Base-by-base conservation (phyloP, 2,329 filamentous ascomycete species). In the Botryotinia convoluta region DNA sequence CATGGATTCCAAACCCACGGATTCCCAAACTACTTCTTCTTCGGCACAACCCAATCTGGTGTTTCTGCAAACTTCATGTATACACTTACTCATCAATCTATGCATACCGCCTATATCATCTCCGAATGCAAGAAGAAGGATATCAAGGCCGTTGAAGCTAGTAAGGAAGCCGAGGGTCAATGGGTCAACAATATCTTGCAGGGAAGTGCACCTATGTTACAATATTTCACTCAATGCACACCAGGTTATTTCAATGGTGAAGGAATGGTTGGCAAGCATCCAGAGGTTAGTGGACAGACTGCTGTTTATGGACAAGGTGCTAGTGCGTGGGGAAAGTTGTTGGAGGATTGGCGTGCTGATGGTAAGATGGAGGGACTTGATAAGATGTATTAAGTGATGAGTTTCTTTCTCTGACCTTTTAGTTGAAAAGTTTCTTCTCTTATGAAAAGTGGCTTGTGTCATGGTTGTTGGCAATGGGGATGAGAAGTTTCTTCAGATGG, bases 51-150 rank as follows among this genome's bases (percentile, higher is more conserved):
- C 1, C 71, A 72, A 62, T 45, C 71, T 0, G 71, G 71, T 6
- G 71, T 72, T 9, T 72, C 71, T 3, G 57, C 65, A 35, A 72
- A 72, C 35, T 72, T 72, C 20, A 72, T 72, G 71, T 69, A 69
- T 26, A 72, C 71, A 7, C 32, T 72, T 14, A 69, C 65, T 1
- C 42, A 61, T 3, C 54, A 60, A 16, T 48, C 64, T 4, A 45
- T n/a, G 39, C 71, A 72, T 7, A 62, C 65, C 12, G 71, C 71
- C 0, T 70, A 72, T 37, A 69, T 72, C 7, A 62, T 72, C 10
- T 37, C 51, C 1, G 39, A 69, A 44, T 72, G 71, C 35, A 48
- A 72, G 51, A 54, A 39, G 39, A 35, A 54, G 18, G 8, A 37
- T 5, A 70, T 72, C 16, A 69, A 69, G 35, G 51, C 64, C 3